These are phyloP conservation scores for Wickerhamomyces chambardii DNA, from an alignment of 805 yeast genomes.

Conservation along the genomic window DNA sequence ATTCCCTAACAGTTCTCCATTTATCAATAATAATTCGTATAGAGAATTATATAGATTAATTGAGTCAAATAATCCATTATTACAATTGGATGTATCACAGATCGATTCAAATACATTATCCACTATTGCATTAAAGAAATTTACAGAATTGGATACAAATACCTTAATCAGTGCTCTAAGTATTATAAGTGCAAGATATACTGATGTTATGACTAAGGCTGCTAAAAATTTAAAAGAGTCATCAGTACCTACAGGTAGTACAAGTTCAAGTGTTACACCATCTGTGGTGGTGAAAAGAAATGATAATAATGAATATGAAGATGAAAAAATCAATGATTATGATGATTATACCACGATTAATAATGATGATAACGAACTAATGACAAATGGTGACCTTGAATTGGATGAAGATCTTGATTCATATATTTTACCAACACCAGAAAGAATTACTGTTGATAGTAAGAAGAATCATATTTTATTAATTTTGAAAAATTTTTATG, in stretches of 20 bases:
- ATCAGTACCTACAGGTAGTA: not conserved
- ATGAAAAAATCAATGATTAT: constrained; percentile 20
- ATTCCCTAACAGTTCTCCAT: constrained; percentile 23
- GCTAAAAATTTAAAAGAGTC: constrained; percentile 5
- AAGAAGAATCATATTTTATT: constrained; percentile 48
- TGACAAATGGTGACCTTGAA: too few relatives aligned
- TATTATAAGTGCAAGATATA: constrained; percentile 61
- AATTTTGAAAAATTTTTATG: constrained; percentile 52
- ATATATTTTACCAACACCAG: constrained; percentile 51
- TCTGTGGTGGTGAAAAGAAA: constrained; percentile 14
- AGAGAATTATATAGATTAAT: constrained; percentile 62
- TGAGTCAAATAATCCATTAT: constrained; percentile 48
- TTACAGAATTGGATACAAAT: constrained; percentile 41
- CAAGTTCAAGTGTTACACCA: not conserved
- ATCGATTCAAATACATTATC: constrained; percentile 58
- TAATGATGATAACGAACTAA: too few relatives aligned
- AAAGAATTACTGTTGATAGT: constrained; percentile 37
- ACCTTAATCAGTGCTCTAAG: constrained; percentile 57
- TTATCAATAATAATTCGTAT: constrained; percentile 37
- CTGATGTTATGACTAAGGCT: constrained; percentile 28
- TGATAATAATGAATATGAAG: constrained; percentile 12
- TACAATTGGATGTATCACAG: constrained; percentile 60
- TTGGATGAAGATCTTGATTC: constrained; percentile 27
- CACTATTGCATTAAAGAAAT: constrained; percentile 58
- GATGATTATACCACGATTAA: too few relatives aligned